These are phyloP conservation scores for Metarhizium humberi DNA, from an alignment of 2,329 filamentous ascomycete genomes.

Conservation along the genomic window DNA sequence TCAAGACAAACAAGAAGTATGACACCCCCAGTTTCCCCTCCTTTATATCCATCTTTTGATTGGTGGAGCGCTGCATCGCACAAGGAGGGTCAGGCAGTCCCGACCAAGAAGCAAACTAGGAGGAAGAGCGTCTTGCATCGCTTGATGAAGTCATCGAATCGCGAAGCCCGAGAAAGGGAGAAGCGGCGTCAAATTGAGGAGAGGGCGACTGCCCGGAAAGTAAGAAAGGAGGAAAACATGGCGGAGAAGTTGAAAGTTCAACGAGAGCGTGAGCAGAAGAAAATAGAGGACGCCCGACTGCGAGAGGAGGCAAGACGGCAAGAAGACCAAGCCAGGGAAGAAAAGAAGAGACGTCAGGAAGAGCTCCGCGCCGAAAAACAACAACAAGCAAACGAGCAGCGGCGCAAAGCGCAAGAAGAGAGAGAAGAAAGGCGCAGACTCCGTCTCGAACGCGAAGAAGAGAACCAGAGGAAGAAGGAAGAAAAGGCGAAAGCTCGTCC, in stretches of 20 bases:
- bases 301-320: conserved; percentile 10
- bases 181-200: conserved; percentile 3
- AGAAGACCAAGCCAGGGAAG: conserved; percentile 10
- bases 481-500: conserved; percentile 12
- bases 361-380: conserved; percentile 5
- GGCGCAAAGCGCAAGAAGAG: conserved; percentile 9
- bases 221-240: conserved; percentile 3
- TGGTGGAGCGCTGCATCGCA: conserved; percentile 18
- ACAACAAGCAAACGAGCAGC: conserved; percentile 9
- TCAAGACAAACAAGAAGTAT: conserved; percentile 99
- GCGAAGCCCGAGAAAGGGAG: conserved; percentile 7
- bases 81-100: conserved; percentile 6
- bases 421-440: conserved; percentile 5
- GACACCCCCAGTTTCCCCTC: conserved; percentile 22
- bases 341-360: conserved; percentile 8
- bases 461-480: conserved; percentile 9
- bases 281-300: conserved; percentile 3
- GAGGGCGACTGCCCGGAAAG: conserved; percentile 6
- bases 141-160: conserved; percentile 15
- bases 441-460: conserved; percentile 8
- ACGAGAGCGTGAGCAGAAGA: conserved; percentile 5
- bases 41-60: conserved; percentile 21
- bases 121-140: conserved; percentile 11
- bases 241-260: background rate
- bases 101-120: conserved; percentile 7